Conservation (phyloP, 257 asterid genomes). For the Ehretia macrophylla region DNA sequence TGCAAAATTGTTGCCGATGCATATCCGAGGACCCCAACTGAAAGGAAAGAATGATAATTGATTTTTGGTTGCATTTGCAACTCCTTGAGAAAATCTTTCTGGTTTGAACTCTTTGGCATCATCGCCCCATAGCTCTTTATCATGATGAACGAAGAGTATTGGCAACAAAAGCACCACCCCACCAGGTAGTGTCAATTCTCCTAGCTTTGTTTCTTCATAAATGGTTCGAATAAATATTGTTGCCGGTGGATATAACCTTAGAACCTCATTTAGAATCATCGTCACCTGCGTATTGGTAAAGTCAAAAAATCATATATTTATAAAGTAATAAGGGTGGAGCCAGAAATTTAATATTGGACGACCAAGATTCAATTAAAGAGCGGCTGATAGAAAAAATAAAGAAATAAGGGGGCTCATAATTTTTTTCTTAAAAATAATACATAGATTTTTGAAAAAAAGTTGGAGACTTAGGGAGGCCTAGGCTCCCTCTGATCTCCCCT, state of each 20-base stretch:
- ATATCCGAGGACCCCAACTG: constrained; percentile 45
- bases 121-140: constrained; percentile 39
- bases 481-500: too few species aligned
- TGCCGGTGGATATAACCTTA: constrained; percentile 50
- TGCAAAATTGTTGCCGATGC: constrained; percentile 49
- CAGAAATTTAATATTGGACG: too few species aligned
- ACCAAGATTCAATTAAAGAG: not conserved
- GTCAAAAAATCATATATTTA: not conserved
- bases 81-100: constrained; percentile 41
- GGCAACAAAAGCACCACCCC: constrained; percentile 38
- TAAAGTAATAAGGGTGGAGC: too few species aligned
- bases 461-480: too few species aligned
- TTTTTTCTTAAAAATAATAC: too few species aligned
- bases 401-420: too few species aligned
- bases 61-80: constrained; percentile 41
- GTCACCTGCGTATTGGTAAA: constrained; percentile 22
- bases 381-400: too few species aligned
- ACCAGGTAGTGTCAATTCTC: constrained; percentile 34
- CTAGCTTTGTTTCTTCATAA: constrained; percentile 37
- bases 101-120: constrained; percentile 51
- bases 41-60: constrained; percentile 36
- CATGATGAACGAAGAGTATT: constrained; percentile 34
- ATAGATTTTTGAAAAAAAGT: too few species aligned
- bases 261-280: constrained; percentile 47
- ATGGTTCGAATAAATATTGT: constrained; percentile 21